These are phyloP conservation scores for Herpetomonas tarakana DNA, from an alignment of 208 protist genomes.

Conservation along the genomic window DNA sequence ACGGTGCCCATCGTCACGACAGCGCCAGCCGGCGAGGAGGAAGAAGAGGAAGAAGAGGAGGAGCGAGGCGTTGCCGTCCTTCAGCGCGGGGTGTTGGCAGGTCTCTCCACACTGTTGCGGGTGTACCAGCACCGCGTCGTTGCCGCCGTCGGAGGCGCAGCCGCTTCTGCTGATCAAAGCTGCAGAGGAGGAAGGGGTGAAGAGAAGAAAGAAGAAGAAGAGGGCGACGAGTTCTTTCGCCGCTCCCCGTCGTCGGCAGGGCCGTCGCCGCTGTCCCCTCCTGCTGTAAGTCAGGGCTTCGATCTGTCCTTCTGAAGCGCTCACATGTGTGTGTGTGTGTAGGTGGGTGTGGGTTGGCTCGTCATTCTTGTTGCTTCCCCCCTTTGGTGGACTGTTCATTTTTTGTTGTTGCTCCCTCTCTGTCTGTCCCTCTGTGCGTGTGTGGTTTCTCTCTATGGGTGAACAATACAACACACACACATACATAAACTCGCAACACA, in stretches of 20 bases:
- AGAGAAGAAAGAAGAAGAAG: neutral
- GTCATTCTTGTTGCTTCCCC: no score
- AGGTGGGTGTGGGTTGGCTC: no score
- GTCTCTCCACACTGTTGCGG: neutral
- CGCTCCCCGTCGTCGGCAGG: neutral
- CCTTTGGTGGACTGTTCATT: no score
- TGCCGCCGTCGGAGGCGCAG: neutral
- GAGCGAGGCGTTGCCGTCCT: neutral
- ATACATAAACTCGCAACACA: no score
- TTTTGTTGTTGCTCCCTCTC: no score
- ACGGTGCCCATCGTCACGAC: no score
- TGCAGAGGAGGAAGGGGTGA: neutral
- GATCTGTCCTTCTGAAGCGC: constrained; percentile 4
- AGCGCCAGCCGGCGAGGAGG: no score
- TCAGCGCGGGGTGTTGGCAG: neutral
- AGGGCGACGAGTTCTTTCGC: neutral
- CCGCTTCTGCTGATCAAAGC: neutral
- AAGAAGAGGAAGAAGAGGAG: no score
- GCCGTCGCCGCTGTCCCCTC: neutral
- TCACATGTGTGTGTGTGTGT: no score
- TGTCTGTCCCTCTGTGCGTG: no score
- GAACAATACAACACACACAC: no score
- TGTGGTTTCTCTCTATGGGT: no score
- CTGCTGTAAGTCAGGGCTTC: neutral
- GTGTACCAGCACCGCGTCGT: neutral